phyloP scores from a whole-genome alignment of 306 rosid species.

The Rubus parviflorus region DNA sequence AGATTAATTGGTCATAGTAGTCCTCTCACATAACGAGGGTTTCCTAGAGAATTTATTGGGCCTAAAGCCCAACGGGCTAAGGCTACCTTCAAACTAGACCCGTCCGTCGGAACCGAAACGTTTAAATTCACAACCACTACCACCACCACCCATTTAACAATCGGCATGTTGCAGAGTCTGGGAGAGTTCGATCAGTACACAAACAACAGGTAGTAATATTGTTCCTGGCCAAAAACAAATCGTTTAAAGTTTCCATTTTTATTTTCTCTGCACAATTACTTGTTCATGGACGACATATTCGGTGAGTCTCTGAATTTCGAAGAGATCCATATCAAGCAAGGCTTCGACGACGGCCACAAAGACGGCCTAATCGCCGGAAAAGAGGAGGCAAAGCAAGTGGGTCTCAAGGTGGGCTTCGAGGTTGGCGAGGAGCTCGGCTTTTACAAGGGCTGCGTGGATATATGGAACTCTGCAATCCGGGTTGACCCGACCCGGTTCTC shows the following conservation, averaged over 20 bases:
- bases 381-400: conserved; percentile 64
- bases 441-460: conserved; percentile 61
- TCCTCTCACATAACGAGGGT: too few relatives aligned
- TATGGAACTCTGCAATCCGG: conserved; percentile 55
- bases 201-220: neutral
- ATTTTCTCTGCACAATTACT: neutral
- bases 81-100: neutral
- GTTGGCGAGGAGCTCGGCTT: conserved; percentile 76
- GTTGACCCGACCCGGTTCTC: conserved; percentile 53
- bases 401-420: conserved; percentile 77
- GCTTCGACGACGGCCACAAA: conserved; percentile 59
- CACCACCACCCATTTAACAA: neutral
- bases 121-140: neutral
- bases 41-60: too few relatives aligned
- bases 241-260: neutral
- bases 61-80: neutral
- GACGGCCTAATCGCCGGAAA: conserved; percentile 53
- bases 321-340: conserved; percentile 62
- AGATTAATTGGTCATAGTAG: too few relatives aligned
- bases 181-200: neutral
- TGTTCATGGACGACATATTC: conserved; percentile 55
- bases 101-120: neutral
- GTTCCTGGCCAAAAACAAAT: too few relatives aligned
- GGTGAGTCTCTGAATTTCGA: conserved; percentile 61
- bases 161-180: neutral